Percentiles rank a stretch among this genome's conserved stretches.
phyloP scores from a whole-genome alignment of 78 protist genomes.

The Acrasis kona region DNA sequence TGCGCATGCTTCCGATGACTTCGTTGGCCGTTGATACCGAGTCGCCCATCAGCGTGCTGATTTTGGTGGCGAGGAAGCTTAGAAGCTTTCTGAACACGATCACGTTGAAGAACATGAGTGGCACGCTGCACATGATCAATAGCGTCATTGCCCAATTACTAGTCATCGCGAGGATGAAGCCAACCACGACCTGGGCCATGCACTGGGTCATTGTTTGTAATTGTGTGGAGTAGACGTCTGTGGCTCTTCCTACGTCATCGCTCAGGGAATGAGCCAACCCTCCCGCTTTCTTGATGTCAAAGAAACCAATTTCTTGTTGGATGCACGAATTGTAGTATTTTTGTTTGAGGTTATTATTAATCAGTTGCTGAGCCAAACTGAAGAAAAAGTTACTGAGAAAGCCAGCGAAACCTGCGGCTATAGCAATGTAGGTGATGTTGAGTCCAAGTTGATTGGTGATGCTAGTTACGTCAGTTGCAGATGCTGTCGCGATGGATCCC shows the following conservation, averaged over 20 bases:
- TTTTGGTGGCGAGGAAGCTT: no score
- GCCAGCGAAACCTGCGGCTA: no score
- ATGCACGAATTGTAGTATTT: not conserved
- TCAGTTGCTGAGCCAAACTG: not conserved
- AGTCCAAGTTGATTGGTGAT: no score
- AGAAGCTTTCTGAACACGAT: no score
- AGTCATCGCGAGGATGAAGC: not conserved
- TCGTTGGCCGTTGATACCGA: no score
- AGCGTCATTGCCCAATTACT: not conserved
- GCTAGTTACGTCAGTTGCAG: no score
- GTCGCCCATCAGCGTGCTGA: no score
- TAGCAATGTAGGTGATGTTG: no score
- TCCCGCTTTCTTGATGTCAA: not conserved
- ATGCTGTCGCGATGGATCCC: no score
- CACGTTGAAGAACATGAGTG: no score
- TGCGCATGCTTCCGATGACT: no score
- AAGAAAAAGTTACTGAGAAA: no score
- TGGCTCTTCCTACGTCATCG: not conserved
- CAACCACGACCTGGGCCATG: not conserved
- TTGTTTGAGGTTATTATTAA: not conserved
- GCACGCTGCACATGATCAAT: conserved; percentile 1
- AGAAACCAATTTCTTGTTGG: not conserved
- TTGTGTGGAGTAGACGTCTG: not conserved
- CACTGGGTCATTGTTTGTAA: not conserved
- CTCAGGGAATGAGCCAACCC: not conserved